Evolutionary conservation across 1,284 basidiomycete species (phyloP), one percentile per base, ranked within the genome.

Genomic region (Melampsora americana): DNA sequence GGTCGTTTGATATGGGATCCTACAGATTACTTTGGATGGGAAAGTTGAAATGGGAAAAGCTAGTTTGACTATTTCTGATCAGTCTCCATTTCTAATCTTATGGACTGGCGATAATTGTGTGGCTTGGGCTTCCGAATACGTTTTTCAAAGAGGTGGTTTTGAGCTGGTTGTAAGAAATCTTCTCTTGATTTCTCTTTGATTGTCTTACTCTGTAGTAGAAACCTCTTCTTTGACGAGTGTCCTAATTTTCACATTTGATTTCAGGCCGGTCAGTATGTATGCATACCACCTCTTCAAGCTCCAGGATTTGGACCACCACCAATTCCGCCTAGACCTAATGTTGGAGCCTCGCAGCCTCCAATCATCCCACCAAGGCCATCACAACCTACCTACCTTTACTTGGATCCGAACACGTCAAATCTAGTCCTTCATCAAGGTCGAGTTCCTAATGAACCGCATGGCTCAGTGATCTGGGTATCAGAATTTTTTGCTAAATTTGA

Each of bases 221-320:
- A 28, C 5, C 26, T 56, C 46, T 20, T 71, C 44, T 42, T 30
- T 42, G 32, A 46, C 28, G n/a, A 9, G n/a, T 56, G n/a, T 28
- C 61, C 42, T 14, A 20, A 44, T 44, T 14, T 44, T 44, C 12
- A 44, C 9, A 60, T 28, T 18, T 23, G 28, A 16, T 46, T 28
- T 23, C 42, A 76, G 73, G 64, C 73, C 18, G 66, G 66, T 50
- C 73, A 76, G 69, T 76, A 61, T 59, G 53, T 76, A 14, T 76
- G 73, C 28, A 62, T 76, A 32, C 66, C 56, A 28, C 66, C 73
- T 35, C 44, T 23, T 23, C 42, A 9, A 35, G 44, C 14, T 35
- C 4, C 66, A 18, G 23, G 18, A 39, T 20, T 20, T 20, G 7
- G 5, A 35, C 65, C 73, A 48, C 73, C 73, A 12, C 66, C 73